phyloP scores from a whole-genome alignment of 164 flowering plant genomes.

The Piper longum region DNA sequence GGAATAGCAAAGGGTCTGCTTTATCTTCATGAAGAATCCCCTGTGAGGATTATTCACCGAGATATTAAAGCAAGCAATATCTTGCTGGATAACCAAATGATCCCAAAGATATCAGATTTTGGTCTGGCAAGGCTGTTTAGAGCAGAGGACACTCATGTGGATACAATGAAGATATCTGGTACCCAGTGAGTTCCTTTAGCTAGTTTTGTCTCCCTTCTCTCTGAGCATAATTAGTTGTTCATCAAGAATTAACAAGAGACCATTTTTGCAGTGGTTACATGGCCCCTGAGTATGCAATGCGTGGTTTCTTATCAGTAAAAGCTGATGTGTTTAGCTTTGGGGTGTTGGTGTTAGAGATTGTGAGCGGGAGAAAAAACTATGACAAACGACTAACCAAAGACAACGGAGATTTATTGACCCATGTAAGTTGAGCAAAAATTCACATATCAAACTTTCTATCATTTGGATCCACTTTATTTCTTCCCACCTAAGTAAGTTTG shows the following conservation, averaged over 20 bases:
- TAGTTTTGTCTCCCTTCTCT: background rate
- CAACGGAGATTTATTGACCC: slow-evolving; percentile 47
- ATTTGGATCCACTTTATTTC: too few relatives aligned
- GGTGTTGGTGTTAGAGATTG: slow-evolving; percentile 60
- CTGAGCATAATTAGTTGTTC: background rate
- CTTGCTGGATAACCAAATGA: slow-evolving; percentile 52
- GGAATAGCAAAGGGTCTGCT: slow-evolving; percentile 74
- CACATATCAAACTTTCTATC: background rate
- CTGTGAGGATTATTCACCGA: slow-evolving; percentile 67
- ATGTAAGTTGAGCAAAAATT: slow-evolving; percentile 33
- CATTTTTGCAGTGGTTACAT: slow-evolving; percentile 54
- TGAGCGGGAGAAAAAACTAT: slow-evolving; percentile 66
- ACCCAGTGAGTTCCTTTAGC: slow-evolving; percentile 49
- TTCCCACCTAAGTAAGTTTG: too few relatives aligned
- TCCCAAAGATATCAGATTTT: slow-evolving; percentile 82
- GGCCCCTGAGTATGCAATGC: slow-evolving; percentile 85
- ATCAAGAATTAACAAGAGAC: background rate
- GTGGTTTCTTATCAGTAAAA: slow-evolving; percentile 66
- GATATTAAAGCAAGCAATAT: slow-evolving; percentile 87
- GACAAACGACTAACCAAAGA: slow-evolving; percentile 24
- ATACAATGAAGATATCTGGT: slow-evolving; percentile 64
- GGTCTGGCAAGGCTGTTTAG: slow-evolving; percentile 86
- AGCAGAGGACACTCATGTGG: slow-evolving; percentile 59
- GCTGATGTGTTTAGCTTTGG: slow-evolving; percentile 82
- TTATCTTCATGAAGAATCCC: slow-evolving; percentile 84